phyloP scores from a whole-genome alignment of 805 yeast genomes.

The Candida verbasci region DNA sequence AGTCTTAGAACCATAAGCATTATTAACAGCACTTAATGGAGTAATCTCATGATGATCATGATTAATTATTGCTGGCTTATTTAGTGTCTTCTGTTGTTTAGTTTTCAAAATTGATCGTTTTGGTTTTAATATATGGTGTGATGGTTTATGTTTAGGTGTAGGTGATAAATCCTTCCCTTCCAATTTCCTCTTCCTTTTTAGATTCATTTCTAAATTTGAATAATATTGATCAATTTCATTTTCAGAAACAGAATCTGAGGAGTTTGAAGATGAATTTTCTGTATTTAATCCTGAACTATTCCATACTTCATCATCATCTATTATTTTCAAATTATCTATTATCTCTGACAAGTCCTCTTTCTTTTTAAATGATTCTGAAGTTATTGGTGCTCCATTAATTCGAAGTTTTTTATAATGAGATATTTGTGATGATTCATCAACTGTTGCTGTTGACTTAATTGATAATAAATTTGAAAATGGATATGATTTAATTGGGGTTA shows the following conservation, averaged over 20 bases:
- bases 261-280: constrained; percentile 10
- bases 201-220: constrained; percentile 6
- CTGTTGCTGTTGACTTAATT: constrained; percentile 35
- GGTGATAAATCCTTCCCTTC: constrained; percentile 18
- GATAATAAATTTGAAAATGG: constrained; percentile 16
- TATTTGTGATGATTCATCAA: constrained; percentile 27
- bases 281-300: constrained; percentile 23
- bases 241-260: constrained; percentile 13
- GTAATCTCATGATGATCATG: constrained; percentile 6
- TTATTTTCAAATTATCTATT: constrained; percentile 12
- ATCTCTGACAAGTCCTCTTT: constrained; percentile 7
- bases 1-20: constrained; percentile 8
- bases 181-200: neutral
- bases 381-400: constrained; percentile 34
- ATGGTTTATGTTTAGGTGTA: constrained; percentile 38
- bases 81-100: neutral
- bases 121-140: constrained; percentile 38
- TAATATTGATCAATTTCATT: constrained; percentile 16
- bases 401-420: constrained; percentile 41
- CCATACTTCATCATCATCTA: constrained; percentile 17
- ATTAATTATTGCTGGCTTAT: neutral
- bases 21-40: constrained; percentile 9
- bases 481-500: constrained; percentile 10
- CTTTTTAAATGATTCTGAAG: constrained; percentile 15
- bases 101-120: constrained; percentile 36